Evolutionary conservation across 1,284 basidiomycete species (phyloP).

Genomic region (Pseudomicrostroma phylloplanum): DNA sequence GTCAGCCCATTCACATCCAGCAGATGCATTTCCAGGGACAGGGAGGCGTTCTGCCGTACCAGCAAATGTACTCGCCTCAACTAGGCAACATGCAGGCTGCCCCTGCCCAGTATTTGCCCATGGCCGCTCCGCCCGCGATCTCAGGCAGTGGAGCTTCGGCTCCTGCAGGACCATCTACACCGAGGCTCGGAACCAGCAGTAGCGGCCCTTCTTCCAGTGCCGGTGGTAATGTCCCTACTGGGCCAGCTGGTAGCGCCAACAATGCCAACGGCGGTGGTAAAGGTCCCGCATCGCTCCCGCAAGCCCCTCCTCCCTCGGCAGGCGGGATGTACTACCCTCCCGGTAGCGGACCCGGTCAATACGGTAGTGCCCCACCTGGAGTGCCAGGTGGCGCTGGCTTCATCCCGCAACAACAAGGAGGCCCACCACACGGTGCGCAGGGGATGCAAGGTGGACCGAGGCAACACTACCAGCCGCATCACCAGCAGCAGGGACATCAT

Average conservation of each 20-base stretch:
- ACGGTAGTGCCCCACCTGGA: not conserved
- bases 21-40: constrained; percentile 33
- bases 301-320: too few relatives aligned
- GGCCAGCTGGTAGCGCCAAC: not conserved
- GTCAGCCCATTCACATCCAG: constrained; percentile 28
- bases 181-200: not conserved
- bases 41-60: constrained; percentile 7
- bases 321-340: constrained; percentile 9
- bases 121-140: not conserved
- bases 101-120: constrained; percentile 6
- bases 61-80: constrained; percentile 35
- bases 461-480: constrained; percentile 13
- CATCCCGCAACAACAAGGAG: too few relatives aligned
- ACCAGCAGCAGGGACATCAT: constrained; percentile 5
- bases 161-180: constrained; percentile 4
- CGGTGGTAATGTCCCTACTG: not conserved
- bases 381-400: constrained; percentile 8
- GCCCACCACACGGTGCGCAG: not conserved
- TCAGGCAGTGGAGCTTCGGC: not conserved
- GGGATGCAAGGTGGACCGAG: not conserved
- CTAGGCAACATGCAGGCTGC: constrained; percentile 26
- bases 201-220: not conserved
- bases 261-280: not conserved
- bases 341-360: not conserved
- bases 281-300: constrained; percentile 6